Conservation (phyloP, 2,329 filamentous ascomycete genomes). For the Scedosporium apiospermum region DNA sequence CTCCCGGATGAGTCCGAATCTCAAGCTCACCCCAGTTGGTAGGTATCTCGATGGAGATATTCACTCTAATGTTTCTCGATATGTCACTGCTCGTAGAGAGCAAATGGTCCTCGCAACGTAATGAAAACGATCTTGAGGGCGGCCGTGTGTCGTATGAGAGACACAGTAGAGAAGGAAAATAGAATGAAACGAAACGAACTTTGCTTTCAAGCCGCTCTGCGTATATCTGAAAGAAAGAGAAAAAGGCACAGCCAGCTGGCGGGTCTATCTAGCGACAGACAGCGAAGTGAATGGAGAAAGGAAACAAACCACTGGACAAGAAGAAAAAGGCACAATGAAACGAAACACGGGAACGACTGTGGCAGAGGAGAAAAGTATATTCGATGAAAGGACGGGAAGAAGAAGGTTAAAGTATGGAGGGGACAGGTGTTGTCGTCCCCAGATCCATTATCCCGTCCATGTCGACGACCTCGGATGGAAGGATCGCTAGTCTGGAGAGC, state of each 20-base stretch:
- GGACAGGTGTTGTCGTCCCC: not conserved
- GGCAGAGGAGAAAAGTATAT: not conserved
- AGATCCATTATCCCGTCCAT: no score
- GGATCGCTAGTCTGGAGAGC: no score
- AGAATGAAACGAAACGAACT: not conserved
- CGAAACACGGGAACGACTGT: not conserved
- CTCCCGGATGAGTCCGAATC: not conserved
- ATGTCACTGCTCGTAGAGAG: not conserved
- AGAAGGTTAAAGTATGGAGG: not conserved
- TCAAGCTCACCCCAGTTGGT: not conserved
- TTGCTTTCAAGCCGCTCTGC: not conserved
- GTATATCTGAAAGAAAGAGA: not conserved
- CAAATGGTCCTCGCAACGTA: not conserved
- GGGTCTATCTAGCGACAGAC: not conserved
- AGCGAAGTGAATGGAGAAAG: not conserved
- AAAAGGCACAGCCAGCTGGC: constrained; percentile 4
- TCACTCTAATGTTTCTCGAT: no score
- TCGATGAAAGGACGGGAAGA: not conserved
- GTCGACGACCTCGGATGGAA: no score
- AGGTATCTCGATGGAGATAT: not conserved
- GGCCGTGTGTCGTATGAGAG: not conserved
- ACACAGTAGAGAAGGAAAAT: not conserved
- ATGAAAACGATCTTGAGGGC: not conserved
- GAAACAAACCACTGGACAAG: not conserved
- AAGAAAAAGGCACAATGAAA: not conserved